Base-by-base conservation (phyloP, 768 basidiomycete species). In the Strobilomyces echinocephalus region DNA sequence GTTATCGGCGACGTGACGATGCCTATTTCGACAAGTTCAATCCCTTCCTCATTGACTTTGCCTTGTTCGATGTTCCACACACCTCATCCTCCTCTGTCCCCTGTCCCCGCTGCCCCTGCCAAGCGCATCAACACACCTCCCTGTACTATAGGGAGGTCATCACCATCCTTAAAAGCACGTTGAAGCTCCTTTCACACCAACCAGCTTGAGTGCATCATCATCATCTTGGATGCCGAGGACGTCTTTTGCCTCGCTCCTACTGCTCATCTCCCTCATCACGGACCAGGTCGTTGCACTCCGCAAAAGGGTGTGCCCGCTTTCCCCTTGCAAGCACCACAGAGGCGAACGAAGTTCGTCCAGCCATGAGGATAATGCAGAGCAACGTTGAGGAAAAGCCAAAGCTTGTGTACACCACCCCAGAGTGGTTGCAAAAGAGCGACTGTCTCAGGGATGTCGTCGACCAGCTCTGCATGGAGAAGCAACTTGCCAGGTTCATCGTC, bases 231-330 rank as follows among this genome's bases (percentile, higher is more conserved):
- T 2, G 92, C 88, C 8, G 80, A 76, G 50, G 95, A 98, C 63
- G 91, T 92, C 16, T 93, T 98, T 60, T 91, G 97, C 16, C 78
- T 98, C 8, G 95, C 97, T 83, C 97, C 97, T 1, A 99, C 97
- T 1, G 94, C 79, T 99, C 20, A 72, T 91, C 18, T 84, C 92
- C 1, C 76, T 99, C 45, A 98, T 99, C 76, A 75, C 80, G 28
- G 94, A 98, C 67, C 97, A 99, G 69, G 87, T 95, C 10, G 69
- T 79, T 28, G 78, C 82, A 6, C 72, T 98, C 41, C 69, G 71
- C 41, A 71, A 36, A 87, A 85, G 62, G 78, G 78, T 10, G 76
- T 98, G 43, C 76, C 87, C 39, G 91, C 84, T 12, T 79, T 86
- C 76, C 80, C 3, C 83, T 91, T 69, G 87, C 80, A 40, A 81